Base-by-base conservation (phyloP, 2,329 filamentous ascomycete genomes). In the Colletotrichum simmondsii region DNA sequence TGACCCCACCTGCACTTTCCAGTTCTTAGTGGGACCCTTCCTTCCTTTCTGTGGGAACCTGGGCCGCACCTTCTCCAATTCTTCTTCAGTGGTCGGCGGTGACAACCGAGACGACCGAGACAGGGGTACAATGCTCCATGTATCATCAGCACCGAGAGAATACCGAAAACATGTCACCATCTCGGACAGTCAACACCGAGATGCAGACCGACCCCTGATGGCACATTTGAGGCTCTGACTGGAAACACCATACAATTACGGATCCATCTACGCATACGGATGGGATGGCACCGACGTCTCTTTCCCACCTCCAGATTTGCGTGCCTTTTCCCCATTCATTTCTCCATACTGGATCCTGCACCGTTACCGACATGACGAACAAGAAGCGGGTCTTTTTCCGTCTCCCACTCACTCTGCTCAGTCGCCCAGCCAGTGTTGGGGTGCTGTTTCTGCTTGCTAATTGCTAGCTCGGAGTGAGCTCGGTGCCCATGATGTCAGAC, bases 401-500 rank as follows among this genome's bases (percentile, higher is more conserved):
- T 14, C 26, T 62, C 16, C n/a, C 22, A 49, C 26, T 60, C 30
- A 30, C 26, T 14, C 6, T 32, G 26, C 30, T 59, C 54, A 58
- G 10, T 26, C 56, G 37, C 56, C 24, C 32, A 35, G 12, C 5
- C 3, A 26, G 19, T n/a, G 30, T 24, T 14, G 22, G 28, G 10
- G 4, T 58, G 56, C 57, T 49, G n/a, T n/a, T 6, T 8, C 24
- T 19, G 26, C 37, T 49, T 19, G 22, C 28, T 49, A 10, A 10
- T 56, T 24, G 46, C 42, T 53, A 65, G 63, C 60, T 69, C 70
- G 65, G 66, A 46, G 65, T 64, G 60, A 37, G 70, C 70, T 70
- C 70, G 66, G 70, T 59, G 59, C 69, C 54, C 54, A 70, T 72
- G 70, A 70, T 72, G 70, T 72, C 70, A 72, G 70, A 72, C 32